phyloP scores from a whole-genome alignment of 805 yeast species.

The Yarrowia keelungensis region DNA sequence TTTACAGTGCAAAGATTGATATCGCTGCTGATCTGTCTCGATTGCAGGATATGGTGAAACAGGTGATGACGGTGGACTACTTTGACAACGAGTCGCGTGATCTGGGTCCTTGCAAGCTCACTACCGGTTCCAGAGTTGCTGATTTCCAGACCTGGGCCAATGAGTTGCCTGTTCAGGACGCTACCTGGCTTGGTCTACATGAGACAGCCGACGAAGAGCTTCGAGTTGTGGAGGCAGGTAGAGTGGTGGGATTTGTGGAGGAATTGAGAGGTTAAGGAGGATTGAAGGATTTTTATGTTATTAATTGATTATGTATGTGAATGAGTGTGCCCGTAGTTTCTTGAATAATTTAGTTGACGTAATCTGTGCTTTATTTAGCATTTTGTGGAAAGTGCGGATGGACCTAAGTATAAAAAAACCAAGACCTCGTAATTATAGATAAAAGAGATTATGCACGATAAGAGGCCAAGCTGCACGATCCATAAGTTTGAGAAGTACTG shows the following conservation, averaged over 20 bases:
- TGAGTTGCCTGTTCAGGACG: constrained; percentile 26
- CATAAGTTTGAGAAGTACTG: too few relatives aligned
- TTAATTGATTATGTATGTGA: too few relatives aligned
- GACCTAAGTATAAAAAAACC: too few relatives aligned
- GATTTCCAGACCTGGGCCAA: constrained; percentile 15
- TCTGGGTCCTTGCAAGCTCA: constrained; percentile 6
- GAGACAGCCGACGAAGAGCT: constrained; percentile 22
- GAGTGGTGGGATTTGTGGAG: constrained; percentile 35
- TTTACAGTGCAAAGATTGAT: constrained; percentile 63
- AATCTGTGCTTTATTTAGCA: too few relatives aligned
- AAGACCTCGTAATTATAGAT: too few relatives aligned
- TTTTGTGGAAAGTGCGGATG: too few relatives aligned
- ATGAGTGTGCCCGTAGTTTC: too few relatives aligned
- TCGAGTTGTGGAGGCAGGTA: constrained; percentile 8
- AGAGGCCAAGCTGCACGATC: too few relatives aligned
- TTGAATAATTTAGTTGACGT: too few relatives aligned
- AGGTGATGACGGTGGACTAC: constrained; percentile 11
- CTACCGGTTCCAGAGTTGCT: constrained; percentile 14
- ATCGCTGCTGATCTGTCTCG: constrained; percentile 41
- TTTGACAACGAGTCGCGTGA: constrained; percentile 10
- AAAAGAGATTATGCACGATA: too few relatives aligned
- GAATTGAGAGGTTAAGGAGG: constrained; percentile 18
- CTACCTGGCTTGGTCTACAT: constrained; percentile 32
- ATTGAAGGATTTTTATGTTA: background rate
- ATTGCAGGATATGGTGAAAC: background rate